These are phyloP conservation scores for Osmozyma mogii DNA, from an alignment of 805 yeast species.

Conservation along the genomic window DNA sequence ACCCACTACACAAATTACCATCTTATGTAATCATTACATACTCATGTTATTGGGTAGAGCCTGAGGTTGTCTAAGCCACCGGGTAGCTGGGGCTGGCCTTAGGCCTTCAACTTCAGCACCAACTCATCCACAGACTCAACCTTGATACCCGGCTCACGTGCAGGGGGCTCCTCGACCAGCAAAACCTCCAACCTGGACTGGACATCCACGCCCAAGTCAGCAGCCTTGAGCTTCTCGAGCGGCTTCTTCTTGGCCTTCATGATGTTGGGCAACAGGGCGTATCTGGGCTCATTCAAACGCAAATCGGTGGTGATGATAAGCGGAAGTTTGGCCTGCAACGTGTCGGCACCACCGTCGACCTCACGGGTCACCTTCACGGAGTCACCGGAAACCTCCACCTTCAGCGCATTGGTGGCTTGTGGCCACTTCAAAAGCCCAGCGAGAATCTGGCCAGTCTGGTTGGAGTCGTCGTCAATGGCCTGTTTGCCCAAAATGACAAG, in stretches of 20 bases:
- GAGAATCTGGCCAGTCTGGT: constrained; percentile 94
- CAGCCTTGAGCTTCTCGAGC: constrained; percentile 50
- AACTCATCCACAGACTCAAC: constrained; percentile 80
- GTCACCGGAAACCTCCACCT: constrained; percentile 56
- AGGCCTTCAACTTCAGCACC: constrained; percentile 64
- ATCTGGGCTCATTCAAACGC: constrained; percentile 90
- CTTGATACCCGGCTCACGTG: constrained; percentile 72
- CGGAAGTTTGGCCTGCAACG: constrained; percentile 71
- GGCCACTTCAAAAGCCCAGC: constrained; percentile 95
- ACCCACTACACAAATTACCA: too few relatives aligned
- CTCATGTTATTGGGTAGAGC: too few relatives aligned
- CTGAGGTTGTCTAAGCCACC: too few relatives aligned
- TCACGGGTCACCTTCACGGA: constrained; percentile 76
- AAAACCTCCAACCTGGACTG: constrained; percentile 58
- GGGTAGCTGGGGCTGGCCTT: too few relatives aligned
- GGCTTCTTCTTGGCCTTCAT: constrained; percentile 99
- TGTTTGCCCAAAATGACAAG: constrained; percentile 90
- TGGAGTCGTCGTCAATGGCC: constrained; percentile 91
- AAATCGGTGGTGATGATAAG: constrained; percentile 86
- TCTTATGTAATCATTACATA: too few relatives aligned
- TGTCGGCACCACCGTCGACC: constrained; percentile 91
- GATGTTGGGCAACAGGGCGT: constrained; percentile 90
- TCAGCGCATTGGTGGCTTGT: constrained; percentile 91
- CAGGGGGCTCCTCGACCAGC: constrained; percentile 79
- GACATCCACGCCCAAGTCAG: constrained; percentile 65